Evolutionary conservation across 192 early-diverging fungal species (phyloP), one percentile per base, ranked within the genome.

Genomic region (Phlyctochytrium planicorne): DNA sequence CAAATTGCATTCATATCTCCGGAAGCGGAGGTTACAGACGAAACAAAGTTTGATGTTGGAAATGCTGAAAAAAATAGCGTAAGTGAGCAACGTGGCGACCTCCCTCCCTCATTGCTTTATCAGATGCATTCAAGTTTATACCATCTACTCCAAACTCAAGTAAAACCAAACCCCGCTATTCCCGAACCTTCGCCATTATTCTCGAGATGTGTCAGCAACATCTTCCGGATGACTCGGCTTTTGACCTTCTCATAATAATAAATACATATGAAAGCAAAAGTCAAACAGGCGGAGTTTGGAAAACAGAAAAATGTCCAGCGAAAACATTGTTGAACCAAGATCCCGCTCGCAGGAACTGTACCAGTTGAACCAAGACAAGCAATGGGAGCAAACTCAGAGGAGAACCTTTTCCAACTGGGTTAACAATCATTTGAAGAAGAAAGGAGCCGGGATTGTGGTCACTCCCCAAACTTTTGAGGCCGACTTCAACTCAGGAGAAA

Each of bases 331-430:
- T n/a, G n/a, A n/a, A n/a, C n/a, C n/a, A n/a, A n/a, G n/a, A n/a
- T n/a, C n/a, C n/a, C n/a, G n/a, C n/a, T n/a, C n/a, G n/a, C n/a
- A n/a, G n/a, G n/a, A n/a, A 50, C 40, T 14, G 40, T 10, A 50
- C n/a, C n/a, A 10, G 40, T n/a, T 50, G 12, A 50, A 50, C 40
- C 12, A 10, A 14, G 90, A 90, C 61, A 82, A 83, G 59, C 79
- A 82, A 32, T 95, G 95, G 94, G 94, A 98, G 83, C 74, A 65
- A 4, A 90, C 95, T 32, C 95, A 98, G 75, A 89, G 91, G 76
- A 20, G 24, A 93, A 89, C 90, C 1, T 91, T 91, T 56, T 90
- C 90, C 24, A 95, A 94, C 80, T 95, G 92, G 90, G 68, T 74
- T 6, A 74, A 75, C 56, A 75, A 69, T 57, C 50, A 65, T 64